Percentiles rank a stretch among this genome's conserved stretches.
Conservation (phyloP, 176 grass and related monocot genomes). For the Juncus effusus region DNA sequence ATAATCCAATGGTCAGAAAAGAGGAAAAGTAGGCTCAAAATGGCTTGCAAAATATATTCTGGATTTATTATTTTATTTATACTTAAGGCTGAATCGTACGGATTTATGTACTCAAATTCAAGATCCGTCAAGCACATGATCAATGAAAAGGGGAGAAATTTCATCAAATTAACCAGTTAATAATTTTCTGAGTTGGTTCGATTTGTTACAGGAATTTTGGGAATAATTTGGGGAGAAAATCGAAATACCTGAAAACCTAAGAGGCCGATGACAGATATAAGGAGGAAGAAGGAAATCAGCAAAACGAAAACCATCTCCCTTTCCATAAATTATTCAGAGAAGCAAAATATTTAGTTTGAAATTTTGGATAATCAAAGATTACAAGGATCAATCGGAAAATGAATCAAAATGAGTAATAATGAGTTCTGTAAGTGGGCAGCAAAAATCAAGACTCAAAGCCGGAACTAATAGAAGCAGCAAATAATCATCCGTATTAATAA, state of each 20-base stretch:
- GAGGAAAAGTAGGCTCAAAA: slow-evolving; percentile 62
- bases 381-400: no score
- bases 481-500: no score
- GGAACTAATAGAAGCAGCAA: no score
- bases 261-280: slow-evolving; percentile 73
- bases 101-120: slow-evolving; percentile 97
- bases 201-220: slow-evolving; percentile 6
- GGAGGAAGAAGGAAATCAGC: slow-evolving; percentile 82
- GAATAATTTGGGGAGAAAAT: background rate
- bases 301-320: slow-evolving; percentile 74
- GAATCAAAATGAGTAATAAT: no score
- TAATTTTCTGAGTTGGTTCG: background rate
- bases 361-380: no score
- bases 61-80: slow-evolving; percentile 91
- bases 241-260: slow-evolving; percentile 77
- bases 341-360: no score
- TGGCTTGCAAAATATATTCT: slow-evolving; percentile 69
- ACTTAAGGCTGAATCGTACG: slow-evolving; percentile 67
- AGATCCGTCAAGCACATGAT: slow-evolving; percentile 91
- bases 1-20: slow-evolving; percentile 88
- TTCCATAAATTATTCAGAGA: background rate
- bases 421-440: no score
- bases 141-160: slow-evolving; percentile 34
- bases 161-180: slow-evolving; percentile 19
- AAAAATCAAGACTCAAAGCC: no score